Percentiles rank a stretch among this genome's conserved stretches.
Evolutionary conservation across 169 alveolate species (phyloP).

Genomic region (Plasmodium berghei): DNA sequence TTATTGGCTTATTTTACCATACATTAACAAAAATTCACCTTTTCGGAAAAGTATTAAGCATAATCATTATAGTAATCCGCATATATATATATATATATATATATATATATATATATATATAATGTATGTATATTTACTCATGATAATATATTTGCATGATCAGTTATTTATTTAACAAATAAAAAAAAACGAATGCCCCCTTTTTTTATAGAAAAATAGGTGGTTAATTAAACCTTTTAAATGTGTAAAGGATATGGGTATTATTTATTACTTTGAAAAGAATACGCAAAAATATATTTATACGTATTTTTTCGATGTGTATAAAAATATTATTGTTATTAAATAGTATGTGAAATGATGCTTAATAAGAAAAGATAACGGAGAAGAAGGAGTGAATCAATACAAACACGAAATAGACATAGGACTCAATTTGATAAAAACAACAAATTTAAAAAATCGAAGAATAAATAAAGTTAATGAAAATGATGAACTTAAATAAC

Average conservation of each 20-base stretch:
- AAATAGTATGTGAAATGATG: too few species aligned
- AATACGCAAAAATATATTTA: neutral
- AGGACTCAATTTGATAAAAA: neutral
- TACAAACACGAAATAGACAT: constrained; percentile 1
- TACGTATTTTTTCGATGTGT: neutral
- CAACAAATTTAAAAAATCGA: neutral
- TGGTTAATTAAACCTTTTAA: too few species aligned
- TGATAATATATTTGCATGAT: constrained; percentile 8
- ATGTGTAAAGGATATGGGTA: too few species aligned
- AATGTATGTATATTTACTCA: neutral
- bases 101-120: neutral
- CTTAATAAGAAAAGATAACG: neutral
- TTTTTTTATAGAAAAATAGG: too few species aligned
- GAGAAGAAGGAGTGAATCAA: neutral
- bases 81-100: neutral
- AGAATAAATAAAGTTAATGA: neutral
- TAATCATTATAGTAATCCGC: neutral
- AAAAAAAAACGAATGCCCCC: too few species aligned
- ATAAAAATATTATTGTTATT: too few species aligned
- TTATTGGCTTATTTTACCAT: too few species aligned
- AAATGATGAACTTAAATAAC: constrained; percentile 24
- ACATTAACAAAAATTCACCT: too few species aligned
- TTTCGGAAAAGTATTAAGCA: too few species aligned
- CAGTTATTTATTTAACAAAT: neutral
- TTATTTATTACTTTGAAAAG: neutral